These are phyloP conservation scores for Canavalia ensiformis DNA, from an alignment of 306 rosid genomes.

Conservation along the genomic window DNA sequence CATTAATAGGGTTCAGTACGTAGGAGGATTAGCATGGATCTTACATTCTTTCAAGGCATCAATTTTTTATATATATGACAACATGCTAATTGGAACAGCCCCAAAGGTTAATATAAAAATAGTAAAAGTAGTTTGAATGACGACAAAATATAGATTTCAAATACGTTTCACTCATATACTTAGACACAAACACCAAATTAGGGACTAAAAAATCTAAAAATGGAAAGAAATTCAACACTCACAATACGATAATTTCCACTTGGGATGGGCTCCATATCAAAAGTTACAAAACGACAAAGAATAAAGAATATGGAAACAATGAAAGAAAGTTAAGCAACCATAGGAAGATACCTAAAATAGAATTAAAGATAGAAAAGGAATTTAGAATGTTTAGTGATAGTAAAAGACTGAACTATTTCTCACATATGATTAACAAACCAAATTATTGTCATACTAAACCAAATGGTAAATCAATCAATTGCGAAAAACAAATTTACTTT, in stretches of 20 bases:
- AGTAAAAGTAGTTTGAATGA: too few species aligned
- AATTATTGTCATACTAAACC: slow-evolving; percentile 7
- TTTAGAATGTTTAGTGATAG: neutral
- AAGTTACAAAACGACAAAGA: slow-evolving; percentile 36
- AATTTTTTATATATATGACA: too few species aligned
- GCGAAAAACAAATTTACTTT: slow-evolving; percentile 8
- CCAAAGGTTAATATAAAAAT: too few species aligned
- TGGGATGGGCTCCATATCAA: slow-evolving; percentile 60
- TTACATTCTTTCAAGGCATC: too few species aligned
- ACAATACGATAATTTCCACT: slow-evolving; percentile 66
- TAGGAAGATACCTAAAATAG: slow-evolving; percentile 14
- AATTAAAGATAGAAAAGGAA: neutral
- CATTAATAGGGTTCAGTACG: too few species aligned
- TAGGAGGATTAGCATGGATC: too few species aligned
- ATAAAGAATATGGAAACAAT: slow-evolving; percentile 14
- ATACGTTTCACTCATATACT: neutral
- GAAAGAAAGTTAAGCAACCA: slow-evolving; percentile 20
- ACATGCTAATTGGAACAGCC: too few species aligned
- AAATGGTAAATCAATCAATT: slow-evolving; percentile 35
- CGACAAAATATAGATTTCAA: neutral
- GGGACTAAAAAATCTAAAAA: slow-evolving; percentile 23
- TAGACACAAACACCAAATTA: slow-evolving; percentile 4
- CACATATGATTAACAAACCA: slow-evolving; percentile 3
- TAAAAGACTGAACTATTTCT: slow-evolving; percentile 3
- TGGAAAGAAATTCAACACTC: slow-evolving; percentile 45